Evolutionary conservation across 345 rosid genomes (phyloP), one percentile per base, ranked within the genome.

Genomic region (Populus pruinosa): DNA sequence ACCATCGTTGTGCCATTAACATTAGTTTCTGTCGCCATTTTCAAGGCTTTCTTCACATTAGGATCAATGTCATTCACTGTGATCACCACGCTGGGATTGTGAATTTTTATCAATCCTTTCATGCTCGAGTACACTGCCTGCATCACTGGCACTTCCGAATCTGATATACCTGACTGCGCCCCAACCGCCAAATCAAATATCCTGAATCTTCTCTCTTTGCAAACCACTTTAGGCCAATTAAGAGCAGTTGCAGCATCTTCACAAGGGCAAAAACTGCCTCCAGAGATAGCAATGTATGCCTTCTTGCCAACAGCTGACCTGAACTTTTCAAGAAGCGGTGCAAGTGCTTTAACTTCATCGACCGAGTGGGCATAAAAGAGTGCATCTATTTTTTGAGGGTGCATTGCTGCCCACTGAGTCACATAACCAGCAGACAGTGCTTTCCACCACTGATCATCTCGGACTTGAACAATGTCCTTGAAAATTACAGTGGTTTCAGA

Each of bases 381-480:
- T 36, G 98, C 99, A 67, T 96, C 99, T 0, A 92, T 87, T 86
- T 92, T 94, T 76, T 96, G 98, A 82, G 98, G 93, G 81, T 96
- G 17, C 98, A 96, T 96, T 7, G 92, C 93, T 70, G 99, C 98
- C 99, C 99, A 96, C 41, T 90, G 99, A 23, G 99, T 96, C 20
- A 93, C 74, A 75, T 96, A 96, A 41, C 99, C 99, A 0, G 93
- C 87, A 0, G 97, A 86, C 41, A 96, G 84, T 33, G 97, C 97
- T 76, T 80, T 92, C 99, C 99, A 96, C 99, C 99, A 96, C 69
- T 96, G 99, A 53, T 96, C 94, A 64, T 96, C 98, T 53, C 99
- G 82, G 27, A 96, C 97, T 80, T 93, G 96, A 21, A 96, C 97
- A 62, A 89, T 77, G 87, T 93, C 97, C 74, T 92, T 96, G 92